phyloP scores from a whole-genome alignment of 495 filamentous ascomycete genomes.

The Emericellopsis terricola region DNA sequence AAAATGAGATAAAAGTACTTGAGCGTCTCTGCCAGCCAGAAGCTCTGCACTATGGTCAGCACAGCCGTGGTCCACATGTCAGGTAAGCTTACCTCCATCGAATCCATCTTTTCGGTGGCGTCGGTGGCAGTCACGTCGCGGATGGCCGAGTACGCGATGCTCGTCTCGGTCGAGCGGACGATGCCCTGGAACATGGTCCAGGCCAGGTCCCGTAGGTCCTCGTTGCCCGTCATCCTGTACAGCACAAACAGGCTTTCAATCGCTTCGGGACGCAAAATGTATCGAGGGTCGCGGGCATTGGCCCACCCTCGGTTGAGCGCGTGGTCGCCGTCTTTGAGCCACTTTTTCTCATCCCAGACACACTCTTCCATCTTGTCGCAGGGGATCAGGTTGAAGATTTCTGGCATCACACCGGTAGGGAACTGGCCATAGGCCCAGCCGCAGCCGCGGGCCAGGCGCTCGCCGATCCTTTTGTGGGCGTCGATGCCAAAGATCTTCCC shows the following conservation, averaged over 20 bases:
- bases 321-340: slow-evolving; percentile 12
- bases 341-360: slow-evolving; percentile 50
- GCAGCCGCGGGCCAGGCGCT: slow-evolving; percentile 68
- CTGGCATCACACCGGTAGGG: slow-evolving; percentile 74
- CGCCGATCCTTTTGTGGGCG: slow-evolving; percentile 51
- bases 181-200: slow-evolving; percentile 65
- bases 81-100: slow-evolving; percentile 5
- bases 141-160: slow-evolving; percentile 39
- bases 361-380: slow-evolving; percentile 48
- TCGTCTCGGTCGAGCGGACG: slow-evolving; percentile 37
- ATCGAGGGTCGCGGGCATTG: slow-evolving; percentile 3
- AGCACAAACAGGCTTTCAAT: slow-evolving; percentile 60
- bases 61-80: no score
- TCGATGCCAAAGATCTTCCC: slow-evolving; percentile 52
- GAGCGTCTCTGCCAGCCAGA: slow-evolving; percentile 42
- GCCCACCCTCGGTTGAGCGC: slow-evolving; percentile 16
- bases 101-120: neutral
- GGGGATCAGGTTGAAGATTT: slow-evolving; percentile 41
- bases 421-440: slow-evolving; percentile 69
- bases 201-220: slow-evolving; percentile 44
- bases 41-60: no score
- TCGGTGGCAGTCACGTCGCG: slow-evolving; percentile 23
- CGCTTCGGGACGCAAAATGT: slow-evolving; percentile 37
- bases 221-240: slow-evolving; percentile 56
- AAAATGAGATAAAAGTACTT: slow-evolving; percentile 74